A percentile compares a stretch with the other conserved stretches of the same genome.
Conservation (phyloP, 2,329 filamentous ascomycete species). For the Clonostachys byssicola region DNA sequence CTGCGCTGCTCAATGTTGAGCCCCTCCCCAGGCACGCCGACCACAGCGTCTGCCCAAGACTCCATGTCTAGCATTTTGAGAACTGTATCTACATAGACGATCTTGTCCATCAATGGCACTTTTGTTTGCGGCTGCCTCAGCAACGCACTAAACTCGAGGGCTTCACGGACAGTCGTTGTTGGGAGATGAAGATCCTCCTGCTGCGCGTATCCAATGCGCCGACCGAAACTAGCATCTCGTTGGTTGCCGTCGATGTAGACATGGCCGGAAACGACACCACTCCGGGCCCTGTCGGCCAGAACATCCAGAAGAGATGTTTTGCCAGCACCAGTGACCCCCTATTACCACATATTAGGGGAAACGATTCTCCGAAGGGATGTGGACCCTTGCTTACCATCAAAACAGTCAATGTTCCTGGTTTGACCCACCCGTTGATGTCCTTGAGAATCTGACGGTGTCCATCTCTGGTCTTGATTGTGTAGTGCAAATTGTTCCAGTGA, state of each 20-base stretch:
- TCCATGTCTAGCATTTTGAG: conserved; percentile 46
- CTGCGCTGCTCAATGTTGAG: conserved; percentile 68
- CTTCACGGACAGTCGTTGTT: conserved; percentile 61
- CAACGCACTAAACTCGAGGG: conserved; percentile 78
- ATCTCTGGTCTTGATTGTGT: conserved; percentile 65
- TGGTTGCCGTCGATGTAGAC: conserved; percentile 65
- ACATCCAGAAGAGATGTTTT: conserved; percentile 62
- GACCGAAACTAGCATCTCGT: conserved; percentile 60
- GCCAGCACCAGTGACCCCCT: conserved; percentile 26
- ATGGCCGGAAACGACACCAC: conserved; percentile 63
- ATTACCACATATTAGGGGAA: conserved; percentile 15
- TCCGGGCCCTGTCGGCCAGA: conserved; percentile 61
- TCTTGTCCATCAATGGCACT: conserved; percentile 71
- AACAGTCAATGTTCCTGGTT: conserved; percentile 66
- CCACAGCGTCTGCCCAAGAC: conserved; percentile 47
- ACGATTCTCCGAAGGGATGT: conserved; percentile 39
- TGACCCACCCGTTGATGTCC: conserved; percentile 68
- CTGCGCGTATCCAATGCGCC: conserved; percentile 65
- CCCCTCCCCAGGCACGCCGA: conserved; percentile 51
- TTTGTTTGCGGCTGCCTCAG: conserved; percentile 78
- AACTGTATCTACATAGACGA: conserved; percentile 54
- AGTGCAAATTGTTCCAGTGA: conserved; percentile 69
- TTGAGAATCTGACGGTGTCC: conserved; percentile 61
- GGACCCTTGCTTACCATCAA: conserved; percentile 47
- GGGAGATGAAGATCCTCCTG: conserved; percentile 46